Evolutionary conservation across 192 early-diverging fungal species (phyloP), one percentile per base, ranked within the genome.

Genomic region (Backusella luteola): DNA sequence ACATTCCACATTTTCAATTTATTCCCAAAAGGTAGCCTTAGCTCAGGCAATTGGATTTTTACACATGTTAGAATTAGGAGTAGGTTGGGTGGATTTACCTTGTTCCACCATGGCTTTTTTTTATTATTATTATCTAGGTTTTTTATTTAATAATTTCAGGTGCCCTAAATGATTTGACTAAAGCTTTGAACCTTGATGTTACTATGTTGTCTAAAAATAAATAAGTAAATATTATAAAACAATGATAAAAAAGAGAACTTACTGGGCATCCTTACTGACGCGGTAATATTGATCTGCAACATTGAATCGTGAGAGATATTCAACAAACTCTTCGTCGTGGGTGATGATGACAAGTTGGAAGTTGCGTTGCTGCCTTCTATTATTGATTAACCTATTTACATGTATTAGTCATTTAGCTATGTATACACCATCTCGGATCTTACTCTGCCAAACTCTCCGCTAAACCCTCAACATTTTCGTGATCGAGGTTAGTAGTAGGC

Each of bases 281-380:
- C 95, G 84, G 81, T 89, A 99, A 83, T 96, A 99, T 52, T 91
- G 89, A 69, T 97, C 96, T 1, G 92, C 90, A 70, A 92, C 92
- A 69, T 96, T 94, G 12, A 89, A 85, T 71, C 88, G 81, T 34
- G 94, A 95, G 29, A 99, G 74, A 75, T 90, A 81, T 59, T 92
- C 91, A 80, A 98, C 89, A 84, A 99, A 99, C 34, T 93, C 90
- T 79, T 98, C 97, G 83, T 99, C 97, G 77, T 99, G 98, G 15
- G 98, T 98, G 77, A 99, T 98, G 38, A 99, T 87, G 53, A 99
- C 91, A 35, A 99, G 85, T 85, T 99, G 98, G 78, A 99, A 99
- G 83, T 98, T 98, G 73, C 85, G 79, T 82, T 98, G 96, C 26
- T 84, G 81, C 44, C 91, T 84, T 12, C 96, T 90, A 17, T 82